phyloP scores from a whole-genome alignment of 2,329 filamentous ascomycete species.

The Chrysosporium keratinophilum region DNA sequence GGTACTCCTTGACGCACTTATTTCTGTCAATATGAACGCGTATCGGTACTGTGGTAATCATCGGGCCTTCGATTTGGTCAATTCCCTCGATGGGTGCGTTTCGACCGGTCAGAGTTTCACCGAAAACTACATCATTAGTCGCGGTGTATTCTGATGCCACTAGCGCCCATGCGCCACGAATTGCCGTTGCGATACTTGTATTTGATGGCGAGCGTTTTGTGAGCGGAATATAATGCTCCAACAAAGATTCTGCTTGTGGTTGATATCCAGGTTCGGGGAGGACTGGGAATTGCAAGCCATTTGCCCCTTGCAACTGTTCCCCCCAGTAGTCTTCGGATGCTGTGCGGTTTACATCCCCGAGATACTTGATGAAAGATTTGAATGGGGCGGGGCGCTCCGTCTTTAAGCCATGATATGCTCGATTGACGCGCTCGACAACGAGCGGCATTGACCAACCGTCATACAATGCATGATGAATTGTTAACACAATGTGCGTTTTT shows the following conservation, averaged over 20 bases:
- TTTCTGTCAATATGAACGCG: slow-evolving; percentile 27
- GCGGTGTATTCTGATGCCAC: slow-evolving; percentile 12
- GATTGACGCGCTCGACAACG: slow-evolving; percentile 25
- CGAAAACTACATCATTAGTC: slow-evolving; percentile 34
- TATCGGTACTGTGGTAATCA: slow-evolving; percentile 37
- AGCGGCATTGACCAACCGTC: slow-evolving; percentile 32
- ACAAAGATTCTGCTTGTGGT: slow-evolving; percentile 27
- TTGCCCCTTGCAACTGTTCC: slow-evolving; percentile 37
- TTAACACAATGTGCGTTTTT: slow-evolving; percentile 23
- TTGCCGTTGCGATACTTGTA: slow-evolving; percentile 25
- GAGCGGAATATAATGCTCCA: slow-evolving; percentile 22
- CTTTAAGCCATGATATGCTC: slow-evolving; percentile 17
- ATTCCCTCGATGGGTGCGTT: slow-evolving; percentile 30
- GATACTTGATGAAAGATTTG: slow-evolving; percentile 43
- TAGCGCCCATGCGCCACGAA: slow-evolving; percentile 13
- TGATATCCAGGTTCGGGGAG: slow-evolving; percentile 42
- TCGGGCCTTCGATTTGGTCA: slow-evolving; percentile 36
- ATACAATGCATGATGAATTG: slow-evolving; percentile 33
- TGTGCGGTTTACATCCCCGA: slow-evolving; percentile 31
- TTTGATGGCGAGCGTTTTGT: slow-evolving; percentile 23
- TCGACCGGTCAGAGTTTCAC: slow-evolving; percentile 36
- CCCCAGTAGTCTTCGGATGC: slow-evolving; percentile 41
- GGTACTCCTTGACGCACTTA: slow-evolving; percentile 37
- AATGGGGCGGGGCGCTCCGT: slow-evolving; percentile 25
- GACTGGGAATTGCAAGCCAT: slow-evolving; percentile 39